Evolutionary conservation across 208 protist species (phyloP), one percentile per base, ranked within the genome.

Genomic region (Kentomonas sorsogonicus): DNA sequence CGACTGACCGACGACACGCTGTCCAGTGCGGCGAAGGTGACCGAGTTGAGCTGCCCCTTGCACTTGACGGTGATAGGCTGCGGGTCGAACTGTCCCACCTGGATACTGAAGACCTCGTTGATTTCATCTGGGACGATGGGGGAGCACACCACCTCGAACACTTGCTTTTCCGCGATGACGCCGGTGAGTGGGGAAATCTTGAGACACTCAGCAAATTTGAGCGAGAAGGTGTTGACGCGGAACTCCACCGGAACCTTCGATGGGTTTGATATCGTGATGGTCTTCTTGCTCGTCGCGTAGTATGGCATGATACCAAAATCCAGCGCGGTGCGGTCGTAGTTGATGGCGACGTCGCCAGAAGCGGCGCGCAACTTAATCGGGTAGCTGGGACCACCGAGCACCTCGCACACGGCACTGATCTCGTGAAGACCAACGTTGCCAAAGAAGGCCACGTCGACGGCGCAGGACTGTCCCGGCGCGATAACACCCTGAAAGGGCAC

Each of bases 71-170:
- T 65, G 48, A 98, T 85, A 5, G 61, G 61, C 51, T 96, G 79
- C 22, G 95, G 89, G 55, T 97, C 91, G n/a, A 96, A 92, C 70
- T 98, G 93, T 11, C 89, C 92, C 11, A 98, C 86, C 47, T 91
- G 79, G 6, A 98, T 65, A 46, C 52, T 74, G 53, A 97, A 87
- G 9, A 56, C 64, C 47, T 97, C 94, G 26, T 80, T 53, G 23
- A 97, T 64, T 18, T 70, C 69, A 43, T 96, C 90, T 20, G 96
- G 96, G 20, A 96, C 65, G 9, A 74, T 60, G 1, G 96, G 91
- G 3, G 44, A 66, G 53, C 97, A 95, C 7, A 63, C 83, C 1
- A 97, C 79, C 13, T 63, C 58, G 30, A 94, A 53, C 33, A 83
- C 77, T 22, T 82, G 71, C 66, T 83, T 88, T 30, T 91, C 83